These are phyloP conservation scores for Meripilus lineatus DNA, from an alignment of 1,284 basidiomycete genomes.

Conservation along the genomic window DNA sequence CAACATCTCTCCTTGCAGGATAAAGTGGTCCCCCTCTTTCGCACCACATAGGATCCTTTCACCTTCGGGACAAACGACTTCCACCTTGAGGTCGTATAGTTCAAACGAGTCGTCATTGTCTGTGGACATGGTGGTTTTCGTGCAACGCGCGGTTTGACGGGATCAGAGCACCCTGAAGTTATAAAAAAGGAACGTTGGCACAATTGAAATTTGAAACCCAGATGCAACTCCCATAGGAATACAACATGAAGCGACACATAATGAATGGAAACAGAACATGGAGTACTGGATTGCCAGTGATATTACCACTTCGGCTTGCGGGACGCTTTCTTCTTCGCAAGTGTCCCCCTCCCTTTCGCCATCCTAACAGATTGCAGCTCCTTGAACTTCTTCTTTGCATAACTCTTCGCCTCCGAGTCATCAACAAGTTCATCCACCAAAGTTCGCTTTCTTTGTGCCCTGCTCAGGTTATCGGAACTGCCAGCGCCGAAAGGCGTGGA, in stretches of 20 bases:
- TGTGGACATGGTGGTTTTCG: constrained; percentile 1
- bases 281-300: neutral
- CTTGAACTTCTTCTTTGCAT: constrained; percentile 92
- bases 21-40: constrained; percentile 57
- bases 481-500: constrained; percentile 72
- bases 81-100: constrained; percentile 55
- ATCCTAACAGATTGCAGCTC: constrained; percentile 75
- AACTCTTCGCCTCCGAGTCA: constrained; percentile 81
- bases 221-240: neutral
- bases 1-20: constrained; percentile 57
- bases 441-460: constrained; percentile 68
- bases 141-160: neutral
- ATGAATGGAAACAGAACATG: neutral
- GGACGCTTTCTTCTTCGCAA: constrained; percentile 60
- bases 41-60: constrained; percentile 56
- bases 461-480: constrained; percentile 65
- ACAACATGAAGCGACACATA: neutral
- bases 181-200: neutral
- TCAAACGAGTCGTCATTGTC: constrained; percentile 38
- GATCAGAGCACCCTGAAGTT: neutral
- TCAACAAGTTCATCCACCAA: constrained; percentile 88
- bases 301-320: constrained; percentile 67
- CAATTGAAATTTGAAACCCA: neutral
- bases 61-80: constrained; percentile 51
- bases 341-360: constrained; percentile 70